Base-by-base conservation (phyloP, 352 stramenopile genomes). In the Phytophthora agathidicida region DNA sequence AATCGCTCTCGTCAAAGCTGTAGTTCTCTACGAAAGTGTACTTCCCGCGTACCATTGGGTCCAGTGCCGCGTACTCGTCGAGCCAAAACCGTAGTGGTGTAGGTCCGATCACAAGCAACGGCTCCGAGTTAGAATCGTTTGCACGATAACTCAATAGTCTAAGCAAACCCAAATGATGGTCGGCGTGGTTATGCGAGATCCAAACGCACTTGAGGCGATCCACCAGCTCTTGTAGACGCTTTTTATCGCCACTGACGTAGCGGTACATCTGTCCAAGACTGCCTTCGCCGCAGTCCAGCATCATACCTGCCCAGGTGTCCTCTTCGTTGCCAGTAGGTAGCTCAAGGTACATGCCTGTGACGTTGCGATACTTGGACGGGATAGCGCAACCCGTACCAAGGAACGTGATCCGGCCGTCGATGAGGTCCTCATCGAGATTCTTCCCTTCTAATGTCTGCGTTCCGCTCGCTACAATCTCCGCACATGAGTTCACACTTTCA, bases 351-450 rank as follows among this genome's bases (percentile, higher is more conserved):
- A 98, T 99, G 30, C 93, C 93, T 2, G 89, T 98, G 28, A 99
- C 97, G 76, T 99, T 99, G 50, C 97, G 89, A 67, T 99, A 98
- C 73, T 99, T 99, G 57, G 95, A 99, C 30, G 97, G 97, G 22
- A 99, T 92, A 22, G 97, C 97, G 19, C 93, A 98, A 0, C 97
- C 97, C 0, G 97, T 99, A 19, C 97, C 97, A 1, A 98, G 83
- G 57, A 99, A 99, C 10, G 93, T 96, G 52, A 99, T 80, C 0
- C 75, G 68, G 3, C 80, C 80, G n/a, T 74, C 47, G 11, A 78
- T 46, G 24, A 73, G 37, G 19, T 76, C 57, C 4, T 57, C 44
- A 22, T 74, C 55, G 14, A 23, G 5, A 3, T 49, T 43, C 16
- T 57, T 52, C 16, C 38, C 17, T 6, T 27, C 47, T 8, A 11